These are phyloP conservation scores for Starmerella tilneyi DNA, from an alignment of 805 yeast genomes.

Conservation along the genomic window DNA sequence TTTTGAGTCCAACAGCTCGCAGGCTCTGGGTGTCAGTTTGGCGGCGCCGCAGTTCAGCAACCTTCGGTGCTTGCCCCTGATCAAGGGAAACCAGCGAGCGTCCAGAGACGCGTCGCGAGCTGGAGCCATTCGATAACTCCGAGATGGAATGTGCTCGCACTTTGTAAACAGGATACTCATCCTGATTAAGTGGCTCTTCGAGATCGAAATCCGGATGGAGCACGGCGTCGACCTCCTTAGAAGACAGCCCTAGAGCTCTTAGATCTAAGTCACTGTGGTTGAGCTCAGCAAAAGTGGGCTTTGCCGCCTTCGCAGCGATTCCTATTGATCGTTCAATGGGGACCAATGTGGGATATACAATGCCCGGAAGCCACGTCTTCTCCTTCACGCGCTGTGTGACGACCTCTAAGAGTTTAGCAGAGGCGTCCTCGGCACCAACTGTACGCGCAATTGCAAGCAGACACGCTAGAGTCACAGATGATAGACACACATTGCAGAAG, in stretches of 20 bases:
- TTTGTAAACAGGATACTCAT: constrained; percentile 7
- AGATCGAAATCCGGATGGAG: constrained; percentile 14
- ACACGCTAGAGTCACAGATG: constrained; percentile 9
- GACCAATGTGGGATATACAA: constrained; percentile 20
- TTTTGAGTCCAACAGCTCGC: neutral
- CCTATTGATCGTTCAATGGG: constrained; percentile 9
- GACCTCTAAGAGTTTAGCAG: constrained; percentile 7
- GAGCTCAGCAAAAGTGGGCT: neutral
- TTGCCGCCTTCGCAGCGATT: neutral
- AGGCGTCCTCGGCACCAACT: constrained; percentile 10
- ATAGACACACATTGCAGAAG: neutral
- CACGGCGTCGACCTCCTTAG: constrained; percentile 12
- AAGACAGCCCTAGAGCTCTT: constrained; percentile 7
- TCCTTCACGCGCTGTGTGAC: constrained; percentile 17
- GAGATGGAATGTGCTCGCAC: neutral
- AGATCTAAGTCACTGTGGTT: neutral
- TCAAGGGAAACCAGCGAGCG: constrained; percentile 2
- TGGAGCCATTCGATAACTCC: neutral
- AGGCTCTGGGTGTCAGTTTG: constrained; percentile 18
- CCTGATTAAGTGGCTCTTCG: constrained; percentile 15
- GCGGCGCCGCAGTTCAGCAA: constrained; percentile 11
- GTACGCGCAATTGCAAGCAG: constrained; percentile 16
- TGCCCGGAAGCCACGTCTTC: constrained; percentile 23
- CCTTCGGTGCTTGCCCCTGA: constrained; percentile 12
- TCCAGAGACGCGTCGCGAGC: neutral